Base-by-base conservation (phyloP, 805 yeast species). In the Candida sakaeoensis region DNA sequence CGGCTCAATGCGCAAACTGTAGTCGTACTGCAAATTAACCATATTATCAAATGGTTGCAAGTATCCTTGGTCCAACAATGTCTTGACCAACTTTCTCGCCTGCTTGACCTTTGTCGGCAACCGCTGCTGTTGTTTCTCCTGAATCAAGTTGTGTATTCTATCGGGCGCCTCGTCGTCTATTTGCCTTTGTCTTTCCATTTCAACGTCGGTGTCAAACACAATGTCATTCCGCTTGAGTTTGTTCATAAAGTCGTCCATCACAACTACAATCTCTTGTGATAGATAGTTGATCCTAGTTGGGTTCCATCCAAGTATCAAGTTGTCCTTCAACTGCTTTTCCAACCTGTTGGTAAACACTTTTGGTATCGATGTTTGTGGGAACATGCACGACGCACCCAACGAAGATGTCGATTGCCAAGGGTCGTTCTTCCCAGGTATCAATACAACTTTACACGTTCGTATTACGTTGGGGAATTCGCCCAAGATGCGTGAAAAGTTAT, bases 351-450 rank as follows among this genome's bases (percentile, higher is more conserved):
- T 79, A 55, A 91, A 90, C 2, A 83, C 62, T 18, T 69, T 65
- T 0, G 98, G 95, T 2, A 93, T 72, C 0, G 79, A 70, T 14
- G 69, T 65, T 52, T 82, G 85, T 0, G 99, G 99, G 21, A 62
- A 53, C 26, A 65, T 40, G 37, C 59, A 57, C 0, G 69, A 57
- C 7, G 66, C 51, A 3, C 91, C 89, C 36, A 82, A 69, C 1
- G 85, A 73, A 35, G 74, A 75, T 40, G 81, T 68, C 1, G 93
- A 77, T 25, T 81, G 80, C 97, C 98, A 93, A 0, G 96, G 96
- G 61, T 93, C 99, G 49, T 87, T 85, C 30, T 79, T 77, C 1
- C 99, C 98, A 0, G 98, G 97, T 1, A 91, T 66, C 43, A 93
- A 76, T 1, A 88, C 63, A 21, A 93, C 59, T 37, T 82, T 79